Base-by-base conservation (phyloP, 257 asterid species). In the Nicotiana obtusifolia region DNA sequence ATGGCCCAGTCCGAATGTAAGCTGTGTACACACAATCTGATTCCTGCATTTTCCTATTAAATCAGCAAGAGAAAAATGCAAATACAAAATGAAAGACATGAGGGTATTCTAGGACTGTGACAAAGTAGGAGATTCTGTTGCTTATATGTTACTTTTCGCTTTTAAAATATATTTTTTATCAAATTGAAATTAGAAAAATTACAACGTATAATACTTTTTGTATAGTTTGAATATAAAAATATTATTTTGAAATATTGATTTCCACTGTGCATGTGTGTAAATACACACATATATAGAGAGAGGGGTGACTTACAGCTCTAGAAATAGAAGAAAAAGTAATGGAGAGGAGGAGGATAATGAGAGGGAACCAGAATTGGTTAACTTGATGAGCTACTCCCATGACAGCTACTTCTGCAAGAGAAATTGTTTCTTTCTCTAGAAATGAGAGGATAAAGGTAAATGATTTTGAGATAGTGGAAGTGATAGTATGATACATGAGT, bases 1-100 rank as follows among this genome's bases (percentile, higher is more conserved):
- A 80, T 4, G 90, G 73, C 56, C 95, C 91, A 24, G 96, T 93
- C 41, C 90, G 81, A 33, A 73, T n/a, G 49, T 73, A 73, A 47
- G 79, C 79, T 47, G 79, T 47, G 61, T 73, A 73, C 24, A 73
- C 49, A 47, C 79, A 73, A 47, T 47, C 47, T 47, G 37, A 7
- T 73, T 73, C 79, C 79, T 73, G 61, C 35, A 73, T 22, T 44
- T 47, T 9, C 24, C 60, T 57, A 17, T 19, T 8, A 19, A 57
- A 71, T 71, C 33, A 71, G 57, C 14, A 11, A 13, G 6, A 5
- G 33, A 35, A 69, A 20, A 41, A 20, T 67, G 19, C 19, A 33
- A 67, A 30, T n/a, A 9, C 1, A 10, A 31, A 15, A 30, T 8
- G 0, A 31, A 7, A 4, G 1, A 56, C 26, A 52, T 52, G 19